A percentile compares a stretch with the other conserved stretches of the same genome.
Conservation (phyloP, 176 grass and related monocot genomes). For the Cenchrus fungigraminus region DNA sequence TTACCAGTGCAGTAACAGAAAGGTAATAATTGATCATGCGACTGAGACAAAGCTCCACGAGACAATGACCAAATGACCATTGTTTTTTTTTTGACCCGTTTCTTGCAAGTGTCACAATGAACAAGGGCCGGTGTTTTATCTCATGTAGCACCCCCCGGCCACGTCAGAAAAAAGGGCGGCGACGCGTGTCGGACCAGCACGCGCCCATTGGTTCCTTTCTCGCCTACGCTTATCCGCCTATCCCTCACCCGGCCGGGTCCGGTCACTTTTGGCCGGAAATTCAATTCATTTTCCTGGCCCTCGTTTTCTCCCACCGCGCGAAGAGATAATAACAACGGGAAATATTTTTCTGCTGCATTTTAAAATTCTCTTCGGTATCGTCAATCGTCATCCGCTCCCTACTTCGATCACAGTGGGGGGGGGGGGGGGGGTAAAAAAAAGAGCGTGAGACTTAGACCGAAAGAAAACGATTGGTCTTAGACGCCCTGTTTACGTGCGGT, state of each 20-base stretch:
- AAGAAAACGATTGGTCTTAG: neutral
- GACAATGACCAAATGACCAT: too few species aligned
- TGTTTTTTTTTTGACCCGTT: too few species aligned
- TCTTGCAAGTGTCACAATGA: too few species aligned
- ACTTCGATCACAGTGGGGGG: neutral
- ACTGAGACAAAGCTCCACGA: too few species aligned
- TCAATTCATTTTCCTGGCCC: constrained; percentile 21
- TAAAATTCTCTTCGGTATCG: neutral
- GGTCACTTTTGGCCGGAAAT: constrained; percentile 25
- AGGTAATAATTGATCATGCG: too few species aligned
- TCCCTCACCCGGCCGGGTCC: neutral
- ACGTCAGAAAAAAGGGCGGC: constrained; percentile 28
- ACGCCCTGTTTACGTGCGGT: neutral
- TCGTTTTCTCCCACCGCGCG: constrained; percentile 36
- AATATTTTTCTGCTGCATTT: neutral
- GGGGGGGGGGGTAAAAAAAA: too few species aligned
- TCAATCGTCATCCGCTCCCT: constrained; percentile 26
- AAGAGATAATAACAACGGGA: constrained; percentile 29
- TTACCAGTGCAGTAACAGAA: too few species aligned
- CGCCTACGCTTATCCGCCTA: constrained; percentile 41
- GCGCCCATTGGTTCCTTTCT: constrained; percentile 20
- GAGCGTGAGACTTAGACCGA: neutral
- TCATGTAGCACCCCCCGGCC: neutral
- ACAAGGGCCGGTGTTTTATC: too few species aligned
- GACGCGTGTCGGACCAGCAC: constrained; percentile 22